Evolutionary conservation across 306 rosid genomes (phyloP).

Genomic region (Prunus kanzakura): DNA sequence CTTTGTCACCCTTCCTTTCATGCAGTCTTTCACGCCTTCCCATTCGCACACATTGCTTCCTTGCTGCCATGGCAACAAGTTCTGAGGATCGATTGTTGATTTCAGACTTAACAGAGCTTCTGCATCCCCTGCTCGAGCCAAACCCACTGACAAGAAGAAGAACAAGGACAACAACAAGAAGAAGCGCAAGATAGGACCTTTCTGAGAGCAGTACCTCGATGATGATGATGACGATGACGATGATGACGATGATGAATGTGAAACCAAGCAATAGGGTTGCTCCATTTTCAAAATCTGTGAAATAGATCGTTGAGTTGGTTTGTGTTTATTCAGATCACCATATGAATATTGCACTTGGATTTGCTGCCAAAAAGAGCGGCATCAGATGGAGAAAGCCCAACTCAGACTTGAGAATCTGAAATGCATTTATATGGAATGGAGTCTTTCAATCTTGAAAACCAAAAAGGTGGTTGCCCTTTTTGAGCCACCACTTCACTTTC

Average conservation of each 20-base stretch:
- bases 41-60: slow-evolving; percentile 60
- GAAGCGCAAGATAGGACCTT: background rate
- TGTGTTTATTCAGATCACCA: background rate
- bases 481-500: background rate
- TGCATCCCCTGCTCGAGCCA: slow-evolving; percentile 48
- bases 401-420: background rate
- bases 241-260: background rate
- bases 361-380: background rate
- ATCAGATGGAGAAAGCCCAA: background rate
- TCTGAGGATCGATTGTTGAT: slow-evolving; percentile 51
- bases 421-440: background rate
- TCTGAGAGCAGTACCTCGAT: slow-evolving; percentile 1
- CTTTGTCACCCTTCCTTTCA: slow-evolving; percentile 70
- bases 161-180: slow-evolving; percentile 12
- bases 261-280: background rate
- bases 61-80: slow-evolving; percentile 62
- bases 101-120: slow-evolving; percentile 56
- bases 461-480: background rate
- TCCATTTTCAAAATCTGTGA: background rate
- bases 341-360: background rate
- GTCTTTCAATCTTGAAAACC: background rate
- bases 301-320: background rate
- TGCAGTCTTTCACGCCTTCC: slow-evolving; percentile 75
- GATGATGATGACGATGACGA: background rate
- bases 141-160: slow-evolving; percentile 13